Conservation (phyloP, 441 rosid species). For the Gossypium trilobum region DNA sequence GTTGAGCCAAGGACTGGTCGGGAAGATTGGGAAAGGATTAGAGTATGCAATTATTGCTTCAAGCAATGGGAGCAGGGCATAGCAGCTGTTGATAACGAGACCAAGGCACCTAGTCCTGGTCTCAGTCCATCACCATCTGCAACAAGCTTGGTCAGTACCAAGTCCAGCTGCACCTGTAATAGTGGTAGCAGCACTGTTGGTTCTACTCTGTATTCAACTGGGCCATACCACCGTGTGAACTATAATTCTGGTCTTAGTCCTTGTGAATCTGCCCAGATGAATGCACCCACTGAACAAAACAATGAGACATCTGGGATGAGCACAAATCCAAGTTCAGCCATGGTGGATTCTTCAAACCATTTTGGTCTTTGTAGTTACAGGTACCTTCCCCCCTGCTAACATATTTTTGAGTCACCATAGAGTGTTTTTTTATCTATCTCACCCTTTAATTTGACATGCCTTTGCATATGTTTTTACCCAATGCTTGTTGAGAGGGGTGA, state of each 20-base stretch:
- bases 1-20: slow-evolving; percentile 32
- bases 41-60: slow-evolving; percentile 66
- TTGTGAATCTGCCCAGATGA: slow-evolving; percentile 30
- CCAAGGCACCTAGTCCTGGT: slow-evolving; percentile 32
- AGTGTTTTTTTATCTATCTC: background rate
- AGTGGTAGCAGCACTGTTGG: slow-evolving; percentile 42
- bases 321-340: slow-evolving; percentile 22
- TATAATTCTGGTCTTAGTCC: slow-evolving; percentile 30
- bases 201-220: slow-evolving; percentile 34
- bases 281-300: slow-evolving; percentile 28
- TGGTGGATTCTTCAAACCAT: slow-evolving; percentile 29
- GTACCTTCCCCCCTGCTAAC: slow-evolving; percentile 20
- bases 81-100: slow-evolving; percentile 36
- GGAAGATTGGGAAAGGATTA: slow-evolving; percentile 45
- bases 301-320: slow-evolving; percentile 27
- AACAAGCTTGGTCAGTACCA: slow-evolving; percentile 45
- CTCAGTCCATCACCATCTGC: slow-evolving; percentile 48
- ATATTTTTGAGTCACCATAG: background rate
- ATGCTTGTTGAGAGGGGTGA: background rate
- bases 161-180: slow-evolving; percentile 44
- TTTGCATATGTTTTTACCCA: background rate
- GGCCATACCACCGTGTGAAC: slow-evolving; percentile 36
- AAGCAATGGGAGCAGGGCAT: slow-evolving; percentile 50
- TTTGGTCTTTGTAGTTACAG: slow-evolving; percentile 43
- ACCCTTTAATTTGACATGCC: background rate